Conservation (phyloP, 2,329 filamentous ascomycete species). For the Stachybotrys chlorohalonatus region DNA sequence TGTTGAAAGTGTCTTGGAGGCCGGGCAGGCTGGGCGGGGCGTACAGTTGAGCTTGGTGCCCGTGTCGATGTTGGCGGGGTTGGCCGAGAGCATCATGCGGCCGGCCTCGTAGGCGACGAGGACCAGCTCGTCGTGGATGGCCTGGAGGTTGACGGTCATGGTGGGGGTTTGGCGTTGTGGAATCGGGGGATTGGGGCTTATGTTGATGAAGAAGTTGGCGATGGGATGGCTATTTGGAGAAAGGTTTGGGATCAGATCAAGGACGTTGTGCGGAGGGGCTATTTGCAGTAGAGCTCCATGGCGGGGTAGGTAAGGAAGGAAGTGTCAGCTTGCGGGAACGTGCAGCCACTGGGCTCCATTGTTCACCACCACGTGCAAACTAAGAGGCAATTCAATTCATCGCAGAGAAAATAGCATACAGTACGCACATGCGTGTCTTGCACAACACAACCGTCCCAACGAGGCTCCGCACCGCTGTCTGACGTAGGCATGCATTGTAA, state of each 20-base stretch:
- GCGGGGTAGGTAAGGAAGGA: too few species aligned
- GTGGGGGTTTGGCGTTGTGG: neutral
- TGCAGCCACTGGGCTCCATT: neutral
- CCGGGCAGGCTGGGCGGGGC: constrained; percentile 6
- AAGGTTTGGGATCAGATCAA: too few species aligned
- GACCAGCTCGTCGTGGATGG: constrained; percentile 53
- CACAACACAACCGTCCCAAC: too few species aligned
- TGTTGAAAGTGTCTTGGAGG: neutral
- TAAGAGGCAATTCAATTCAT: neutral
- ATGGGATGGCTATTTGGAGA: neutral
- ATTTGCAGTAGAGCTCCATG: too few species aligned
- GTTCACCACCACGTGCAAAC: neutral
- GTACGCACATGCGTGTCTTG: too few species aligned
- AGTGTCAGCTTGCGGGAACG: neutral
- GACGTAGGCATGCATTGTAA: too few species aligned
- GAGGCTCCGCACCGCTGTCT: too few species aligned
- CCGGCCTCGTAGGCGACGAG: constrained; percentile 55
- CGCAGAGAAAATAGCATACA: too few species aligned
- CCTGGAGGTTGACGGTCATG: constrained; percentile 52
- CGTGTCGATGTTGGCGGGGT: constrained; percentile 46
- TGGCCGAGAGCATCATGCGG: constrained; percentile 52
- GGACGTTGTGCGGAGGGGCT: too few species aligned
- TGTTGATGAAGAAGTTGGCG: neutral
- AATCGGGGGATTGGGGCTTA: neutral
- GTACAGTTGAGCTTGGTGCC: constrained; percentile 59